Evolutionary conservation across 1,139 yeast species (phyloP), one percentile per base, ranked within the genome.

Genomic region (Eremothecium gossypii): DNA sequence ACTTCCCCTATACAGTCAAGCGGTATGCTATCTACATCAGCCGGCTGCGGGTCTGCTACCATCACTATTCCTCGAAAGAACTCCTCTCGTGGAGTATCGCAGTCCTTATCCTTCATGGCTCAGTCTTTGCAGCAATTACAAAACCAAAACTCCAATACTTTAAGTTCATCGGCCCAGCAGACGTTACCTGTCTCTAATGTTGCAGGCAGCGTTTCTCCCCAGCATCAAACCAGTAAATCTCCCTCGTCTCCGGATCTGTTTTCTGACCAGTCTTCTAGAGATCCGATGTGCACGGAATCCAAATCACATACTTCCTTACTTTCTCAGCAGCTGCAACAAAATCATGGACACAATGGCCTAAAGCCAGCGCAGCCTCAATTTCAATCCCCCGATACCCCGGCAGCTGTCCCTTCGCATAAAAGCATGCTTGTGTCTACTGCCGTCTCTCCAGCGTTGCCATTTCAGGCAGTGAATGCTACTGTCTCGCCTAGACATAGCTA

Each of bases 311-410:
- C 61, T 2, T 59, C 64, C 10, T 43, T 60, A 31, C 42, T 60
- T 30, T 60, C 64, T 2, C 64, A 60, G 39, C 64, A 60, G 41
- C 37, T 59, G 20, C 62, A 58, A 36, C 53, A 48, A 14, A 34
- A 23, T 14, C 14, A 27, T 20, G 8, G 11, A 4, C 20, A 5
- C 20, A 6, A 4, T 3, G 29, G 4, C n/a, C 27, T 4, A 5
- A 27, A 34, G 27, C 30, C 13, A 5, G 13, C 6, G 6, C 31
- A n/a, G 6, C 6, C 31, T 5, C 31, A 29, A 29, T n/a, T 29
- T 11, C 31, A 29, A 12, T 4, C 11, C 13, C 31, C 31, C 5
- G 13, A 29, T 11, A 29, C 11, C 13, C 13, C 31, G 13, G 11
- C 31, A 11, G 11, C 5, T 6, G 6, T 7, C 4, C 5, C 13